A percentile compares a stretch with the other conserved stretches of the same genome.
Conservation (phyloP, 371 early-diverging fungal species). For the Capniomyces stellatus region DNA sequence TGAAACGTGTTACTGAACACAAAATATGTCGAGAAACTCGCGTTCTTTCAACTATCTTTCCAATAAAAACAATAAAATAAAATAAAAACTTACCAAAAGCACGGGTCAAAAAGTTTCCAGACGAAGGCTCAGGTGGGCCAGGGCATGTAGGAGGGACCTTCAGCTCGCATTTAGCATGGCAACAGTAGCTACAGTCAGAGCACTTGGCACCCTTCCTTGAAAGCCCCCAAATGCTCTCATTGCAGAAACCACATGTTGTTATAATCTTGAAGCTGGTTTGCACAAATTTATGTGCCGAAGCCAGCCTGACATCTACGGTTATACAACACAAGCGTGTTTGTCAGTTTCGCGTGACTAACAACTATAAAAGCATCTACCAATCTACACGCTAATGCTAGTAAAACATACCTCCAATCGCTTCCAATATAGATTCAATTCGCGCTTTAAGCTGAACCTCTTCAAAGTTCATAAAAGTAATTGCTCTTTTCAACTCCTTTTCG, state of each 20-base stretch:
- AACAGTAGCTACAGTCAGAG: slow-evolving; percentile 61
- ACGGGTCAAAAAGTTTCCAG: slow-evolving; percentile 16
- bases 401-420: not conserved
- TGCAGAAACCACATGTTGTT: slow-evolving; percentile 60
- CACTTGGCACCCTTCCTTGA: slow-evolving; percentile 54
- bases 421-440: not conserved
- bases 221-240: slow-evolving; percentile 36
- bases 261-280: slow-evolving; percentile 57
- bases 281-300: slow-evolving; percentile 42
- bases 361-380: not conserved
- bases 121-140: slow-evolving; percentile 33
- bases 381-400: not conserved
- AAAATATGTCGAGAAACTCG: too few species aligned
- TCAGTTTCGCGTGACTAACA: not conserved
- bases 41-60: too few species aligned
- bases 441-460: not conserved
- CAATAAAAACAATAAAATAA: too few species aligned
- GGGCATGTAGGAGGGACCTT: slow-evolving; percentile 63
- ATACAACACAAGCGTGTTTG: not conserved
- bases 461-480: not conserved
- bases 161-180: slow-evolving; percentile 72
- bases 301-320: not conserved
- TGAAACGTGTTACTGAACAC: too few species aligned
- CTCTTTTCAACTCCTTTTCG: not conserved
- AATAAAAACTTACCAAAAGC: not conserved